Percentiles rank a stretch among this genome's conserved stretches.
Evolutionary conservation across 805 yeast species (phyloP).

Genomic region (Torulaspora indica): DNA sequence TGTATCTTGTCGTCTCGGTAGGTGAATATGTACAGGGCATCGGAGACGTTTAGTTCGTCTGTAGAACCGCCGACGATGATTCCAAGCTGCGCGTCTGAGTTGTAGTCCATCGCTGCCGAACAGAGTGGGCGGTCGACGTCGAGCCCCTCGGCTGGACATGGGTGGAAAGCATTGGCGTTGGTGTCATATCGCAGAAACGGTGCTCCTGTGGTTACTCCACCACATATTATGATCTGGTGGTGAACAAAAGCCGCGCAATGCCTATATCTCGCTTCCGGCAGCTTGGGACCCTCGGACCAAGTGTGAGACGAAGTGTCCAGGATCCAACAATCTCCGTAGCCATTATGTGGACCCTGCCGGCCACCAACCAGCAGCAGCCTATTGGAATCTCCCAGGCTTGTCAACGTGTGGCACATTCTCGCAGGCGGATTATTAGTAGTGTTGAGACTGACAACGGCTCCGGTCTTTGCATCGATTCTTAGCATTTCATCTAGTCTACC

Average conservation of each 20-base stretch:
- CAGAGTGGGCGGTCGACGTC: constrained; percentile 12
- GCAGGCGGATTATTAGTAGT: constrained; percentile 30
- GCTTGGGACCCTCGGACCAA: constrained; percentile 41
- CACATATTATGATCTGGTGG: constrained; percentile 43
- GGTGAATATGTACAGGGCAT: constrained; percentile 31
- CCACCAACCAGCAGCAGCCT: constrained; percentile 55
- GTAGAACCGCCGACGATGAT: constrained; percentile 26
- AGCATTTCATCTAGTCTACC: constrained; percentile 25
- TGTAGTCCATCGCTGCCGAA: constrained; percentile 23
- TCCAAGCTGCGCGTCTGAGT: constrained; percentile 13
- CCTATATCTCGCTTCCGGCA: constrained; percentile 48
- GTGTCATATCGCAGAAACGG: constrained; percentile 24
- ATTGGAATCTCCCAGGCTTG: constrained; percentile 28
- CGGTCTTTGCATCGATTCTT: constrained; percentile 5
- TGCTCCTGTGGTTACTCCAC: constrained; percentile 40
- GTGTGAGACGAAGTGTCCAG: constrained; percentile 14
- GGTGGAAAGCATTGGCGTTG: constrained; percentile 17
- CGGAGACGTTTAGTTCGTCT: constrained; percentile 32
- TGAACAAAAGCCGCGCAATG: constrained; percentile 42
- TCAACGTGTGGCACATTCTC: constrained; percentile 57
- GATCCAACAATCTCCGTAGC: constrained; percentile 44
- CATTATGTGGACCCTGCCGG: constrained; percentile 52
- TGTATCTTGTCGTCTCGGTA: constrained; percentile 12
- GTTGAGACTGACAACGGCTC: constrained; percentile 8
- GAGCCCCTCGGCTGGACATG: background rate